Percentiles rank a stretch among this genome's conserved stretches.
Conservation (phyloP, 140 eudicot genomes). For the Stevia rebaudiana region DNA sequence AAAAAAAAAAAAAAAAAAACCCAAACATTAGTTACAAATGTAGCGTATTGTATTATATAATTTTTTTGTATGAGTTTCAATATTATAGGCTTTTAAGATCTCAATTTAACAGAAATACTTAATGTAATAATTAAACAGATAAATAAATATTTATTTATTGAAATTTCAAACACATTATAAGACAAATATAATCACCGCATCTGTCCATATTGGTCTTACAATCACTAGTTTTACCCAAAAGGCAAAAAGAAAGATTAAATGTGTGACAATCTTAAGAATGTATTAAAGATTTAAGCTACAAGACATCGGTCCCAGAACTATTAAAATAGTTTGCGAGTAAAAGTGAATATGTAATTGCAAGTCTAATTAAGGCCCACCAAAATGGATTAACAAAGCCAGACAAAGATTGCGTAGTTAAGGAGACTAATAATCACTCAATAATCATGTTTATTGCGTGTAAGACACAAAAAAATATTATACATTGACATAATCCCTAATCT, state of each 20-base stretch:
- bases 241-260: neutral
- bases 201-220: neutral
- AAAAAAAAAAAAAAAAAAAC: no score
- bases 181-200: no score
- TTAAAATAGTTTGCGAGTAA: no score
- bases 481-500: conserved; percentile 30
- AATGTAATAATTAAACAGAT: no score
- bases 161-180: no score
- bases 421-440: conserved; percentile 21
- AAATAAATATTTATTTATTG: no score
- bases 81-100: no score
- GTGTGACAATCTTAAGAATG: conserved; percentile 1
- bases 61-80: no score
- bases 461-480: conserved; percentile 33
- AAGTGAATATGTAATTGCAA: neutral
- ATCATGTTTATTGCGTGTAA: conserved; percentile 35
- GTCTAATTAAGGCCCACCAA: neutral
- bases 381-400: neutral
- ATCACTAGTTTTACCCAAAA: neutral
- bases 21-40: no score
- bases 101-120: no score
- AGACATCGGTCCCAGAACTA: neutral
- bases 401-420: no score
- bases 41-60: no score
- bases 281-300: neutral